A percentile compares a stretch with the other conserved stretches of the same genome.
Evolutionary conservation across 129 eudicot species (phyloP).

Genomic region (Daucus carota): DNA sequence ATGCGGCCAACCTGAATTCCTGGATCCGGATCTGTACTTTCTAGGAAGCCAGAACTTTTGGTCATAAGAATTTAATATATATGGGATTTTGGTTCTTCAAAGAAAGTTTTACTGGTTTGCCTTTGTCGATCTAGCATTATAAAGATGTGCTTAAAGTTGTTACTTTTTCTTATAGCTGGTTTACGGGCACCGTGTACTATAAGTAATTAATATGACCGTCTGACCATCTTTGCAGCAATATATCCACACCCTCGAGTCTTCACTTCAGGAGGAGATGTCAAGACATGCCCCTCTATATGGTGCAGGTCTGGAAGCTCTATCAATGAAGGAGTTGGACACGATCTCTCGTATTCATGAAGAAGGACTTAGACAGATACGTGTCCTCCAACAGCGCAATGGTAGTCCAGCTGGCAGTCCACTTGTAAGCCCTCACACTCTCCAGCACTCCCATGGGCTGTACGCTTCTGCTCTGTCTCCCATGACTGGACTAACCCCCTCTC

Average conservation of each 20-base stretch:
- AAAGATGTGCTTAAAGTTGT: neutral
- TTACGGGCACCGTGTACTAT: neutral
- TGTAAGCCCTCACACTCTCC: conserved; percentile 46
- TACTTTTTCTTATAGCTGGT: neutral
- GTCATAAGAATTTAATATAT: neutral
- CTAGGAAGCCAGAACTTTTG: neutral
- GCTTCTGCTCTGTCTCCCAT: conserved; percentile 56
- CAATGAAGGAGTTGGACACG: conserved; percentile 92
- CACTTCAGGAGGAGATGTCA: conserved; percentile 92
- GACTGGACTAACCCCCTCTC: conserved; percentile 59
- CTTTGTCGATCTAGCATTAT: neutral
- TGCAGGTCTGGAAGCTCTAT: conserved; percentile 72
- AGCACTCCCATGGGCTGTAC: conserved; percentile 52
- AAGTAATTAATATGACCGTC: neutral
- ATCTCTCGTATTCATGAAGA: conserved; percentile 87
- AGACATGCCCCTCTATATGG: conserved; percentile 94
- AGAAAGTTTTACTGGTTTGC: neutral
- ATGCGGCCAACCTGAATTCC: neutral
- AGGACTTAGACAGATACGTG: conserved; percentile 79
- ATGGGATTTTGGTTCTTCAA: neutral
- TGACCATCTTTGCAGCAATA: conserved; percentile 59
- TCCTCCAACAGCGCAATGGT: conserved; percentile 64
- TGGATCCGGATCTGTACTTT: neutral
- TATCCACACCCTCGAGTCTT: conserved; percentile 66
- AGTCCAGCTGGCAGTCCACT: conserved; percentile 62